Conservation (phyloP, 495 filamentous ascomycete genomes). For the Friedmanniomyces endolithicus region DNA sequence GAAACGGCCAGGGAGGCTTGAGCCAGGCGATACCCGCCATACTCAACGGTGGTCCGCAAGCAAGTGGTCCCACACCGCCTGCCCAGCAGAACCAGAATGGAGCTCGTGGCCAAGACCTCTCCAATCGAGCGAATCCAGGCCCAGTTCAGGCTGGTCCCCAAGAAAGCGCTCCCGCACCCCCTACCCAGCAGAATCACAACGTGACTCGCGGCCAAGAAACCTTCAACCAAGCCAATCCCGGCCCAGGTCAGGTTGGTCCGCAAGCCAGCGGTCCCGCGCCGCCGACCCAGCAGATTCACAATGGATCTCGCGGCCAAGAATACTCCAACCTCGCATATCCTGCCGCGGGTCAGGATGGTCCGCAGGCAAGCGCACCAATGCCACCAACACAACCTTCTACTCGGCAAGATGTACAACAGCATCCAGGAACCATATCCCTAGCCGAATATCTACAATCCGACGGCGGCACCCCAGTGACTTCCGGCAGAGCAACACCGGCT, state of each 20-base stretch:
- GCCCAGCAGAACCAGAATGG: background rate
- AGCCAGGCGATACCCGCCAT: no score
- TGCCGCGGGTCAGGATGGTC: no score
- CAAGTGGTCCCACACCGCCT: background rate
- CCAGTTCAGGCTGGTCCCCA: no score
- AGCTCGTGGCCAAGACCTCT: background rate
- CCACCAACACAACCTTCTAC: no score
- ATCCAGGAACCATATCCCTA: no score
- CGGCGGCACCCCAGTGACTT: background rate
- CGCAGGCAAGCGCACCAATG: no score
- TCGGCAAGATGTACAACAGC: no score
- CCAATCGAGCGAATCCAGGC: background rate
- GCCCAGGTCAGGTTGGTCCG: no score
- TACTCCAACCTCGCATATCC: background rate
- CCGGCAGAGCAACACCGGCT: background rate
- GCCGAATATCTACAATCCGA: background rate
- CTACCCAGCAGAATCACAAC: background rate
- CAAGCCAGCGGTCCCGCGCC: background rate
- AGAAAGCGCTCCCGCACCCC: background rate
- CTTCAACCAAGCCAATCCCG: background rate
- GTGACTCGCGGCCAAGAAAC: background rate
- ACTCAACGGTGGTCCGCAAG: background rate
- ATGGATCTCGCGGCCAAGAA: background rate
- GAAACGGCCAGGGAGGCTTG: no score
- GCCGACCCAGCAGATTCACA: background rate